Evolutionary conservation across 805 yeast genomes (phyloP).

Genomic region (Pichia deserticola): DNA sequence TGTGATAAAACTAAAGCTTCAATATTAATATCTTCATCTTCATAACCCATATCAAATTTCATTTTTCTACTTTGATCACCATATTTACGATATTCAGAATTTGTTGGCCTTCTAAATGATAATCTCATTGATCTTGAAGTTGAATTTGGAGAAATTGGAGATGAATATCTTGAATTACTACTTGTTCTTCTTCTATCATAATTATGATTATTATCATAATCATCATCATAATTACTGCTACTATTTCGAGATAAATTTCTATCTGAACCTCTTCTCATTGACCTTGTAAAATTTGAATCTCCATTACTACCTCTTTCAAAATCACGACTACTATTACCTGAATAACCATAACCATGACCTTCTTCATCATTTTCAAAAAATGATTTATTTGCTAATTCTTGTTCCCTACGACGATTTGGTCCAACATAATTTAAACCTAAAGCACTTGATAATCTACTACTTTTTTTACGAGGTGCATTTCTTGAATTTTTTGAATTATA

Average conservation of each 20-base stretch:
- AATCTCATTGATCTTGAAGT: conserved; percentile 14
- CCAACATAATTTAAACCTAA: neutral
- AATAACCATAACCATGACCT: neutral
- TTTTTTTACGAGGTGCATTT: conserved; percentile 1
- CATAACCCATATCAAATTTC: conserved; percentile 47
- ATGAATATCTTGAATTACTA: conserved; percentile 2
- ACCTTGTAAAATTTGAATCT: conserved; percentile 6
- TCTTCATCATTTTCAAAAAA: neutral
- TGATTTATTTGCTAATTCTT: neutral
- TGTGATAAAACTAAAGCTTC: conserved; percentile 55
- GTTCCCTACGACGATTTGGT: neutral
- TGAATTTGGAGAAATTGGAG: conserved; percentile 6
- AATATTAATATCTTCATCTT: conserved; percentile 46
- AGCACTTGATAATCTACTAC: conserved; percentile 1
- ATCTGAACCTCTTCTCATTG: conserved; percentile 12
- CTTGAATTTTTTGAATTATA: conserved; percentile 1
- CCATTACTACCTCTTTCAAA: neutral
- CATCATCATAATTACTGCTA: neutral
- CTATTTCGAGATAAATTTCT: conserved; percentile 4
- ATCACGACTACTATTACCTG: neutral
- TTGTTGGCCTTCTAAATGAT: conserved; percentile 49
- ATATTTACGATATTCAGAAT: conserved; percentile 46
- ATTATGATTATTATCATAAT: conserved; percentile 4
- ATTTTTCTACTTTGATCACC: conserved; percentile 40
- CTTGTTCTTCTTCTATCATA: neutral